These are phyloP conservation scores for Chaetomium globosum DNA, from an alignment of 2,329 filamentous ascomycete species.

Conservation along the genomic window DNA sequence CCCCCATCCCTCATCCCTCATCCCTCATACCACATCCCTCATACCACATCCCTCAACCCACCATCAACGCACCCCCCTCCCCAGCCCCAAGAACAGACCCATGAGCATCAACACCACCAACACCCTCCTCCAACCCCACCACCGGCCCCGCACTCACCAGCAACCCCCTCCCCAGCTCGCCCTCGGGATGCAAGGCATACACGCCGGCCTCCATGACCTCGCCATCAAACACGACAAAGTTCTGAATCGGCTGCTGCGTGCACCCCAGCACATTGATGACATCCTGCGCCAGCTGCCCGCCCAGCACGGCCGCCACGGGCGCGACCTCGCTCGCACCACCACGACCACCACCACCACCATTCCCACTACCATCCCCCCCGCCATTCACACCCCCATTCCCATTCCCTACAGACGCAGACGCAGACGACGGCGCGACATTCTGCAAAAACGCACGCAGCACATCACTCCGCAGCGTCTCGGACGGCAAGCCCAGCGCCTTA, in stretches of 20 bases:
- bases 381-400: background rate
- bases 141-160: slow-evolving; percentile 17
- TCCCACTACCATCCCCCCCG: background rate
- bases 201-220: slow-evolving; percentile 75
- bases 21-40: no score
- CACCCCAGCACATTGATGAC: slow-evolving; percentile 94
- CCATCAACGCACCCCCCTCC: background rate
- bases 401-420: background rate
- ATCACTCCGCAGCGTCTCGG: slow-evolving; percentile 67
- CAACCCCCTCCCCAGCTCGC: slow-evolving; percentile 49
- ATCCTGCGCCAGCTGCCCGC: slow-evolving; percentile 89
- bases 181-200: slow-evolving; percentile 77
- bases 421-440: slow-evolving; percentile 56
- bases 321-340: slow-evolving; percentile 66
- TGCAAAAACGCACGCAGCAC: slow-evolving; percentile 84
- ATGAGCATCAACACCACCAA: background rate
- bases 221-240: slow-evolving; percentile 89
- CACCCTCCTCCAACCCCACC: background rate
- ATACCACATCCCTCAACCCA: background rate
- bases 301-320: slow-evolving; percentile 84
- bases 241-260: slow-evolving; percentile 93
- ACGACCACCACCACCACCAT: no score
- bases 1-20: no score
- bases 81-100: background rate
- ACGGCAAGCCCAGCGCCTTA: slow-evolving; percentile 69